Evolutionary conservation across 2,329 filamentous ascomycete genomes (phyloP), one percentile per base, ranked within the genome.

Genomic region (Pseudopyrenochaeta lycopersici): DNA sequence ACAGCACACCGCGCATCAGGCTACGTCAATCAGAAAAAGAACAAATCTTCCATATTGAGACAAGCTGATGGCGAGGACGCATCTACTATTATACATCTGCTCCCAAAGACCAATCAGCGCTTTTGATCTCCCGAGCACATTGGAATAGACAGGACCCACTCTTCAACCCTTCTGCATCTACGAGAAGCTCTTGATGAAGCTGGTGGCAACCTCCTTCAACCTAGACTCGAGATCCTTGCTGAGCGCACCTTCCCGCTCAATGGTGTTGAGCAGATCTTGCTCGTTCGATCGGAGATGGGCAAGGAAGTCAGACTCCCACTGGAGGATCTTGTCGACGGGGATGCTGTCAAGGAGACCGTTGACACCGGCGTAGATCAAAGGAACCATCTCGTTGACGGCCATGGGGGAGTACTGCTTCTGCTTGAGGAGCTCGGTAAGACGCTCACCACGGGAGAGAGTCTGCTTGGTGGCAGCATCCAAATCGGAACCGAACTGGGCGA

Each of bases 401-500:
- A 97, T 97, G 74, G 95, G 95, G 41, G 87, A 89, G 88, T 98
- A 99, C 85, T 99, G 95, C 88, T 97, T 97, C 88, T 99, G 95
- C 90, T 98, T 98, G 76, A 97, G 90, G 68, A 97, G 91, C 88
- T 98, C 94, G 72, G 94, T 97, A 78, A 93, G 89, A 86, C 95
- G 93, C 86, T 98, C 94, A 91, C 95, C 95, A 90, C 95, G 93
- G 85, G 78, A 89, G 70, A 99, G 89, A 62, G 94, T 98, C 86
- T 98, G 95, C 90, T 97, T 98, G 82, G 95, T 99, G 71, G 95
- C 88, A 73, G 95, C 95, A 84, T 99, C 95, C 71, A 99, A 86
- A 87, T 99, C 95, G 78, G 95, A 99, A 90, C 95, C 95, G 88
- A 99, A 99, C 85, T 99, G 95, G 74, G 95, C 94, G 84, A 99